These are phyloP conservation scores for Symbiodinium natans DNA, from an alignment of 73 alveolate genomes.

Conservation along the genomic window DNA sequence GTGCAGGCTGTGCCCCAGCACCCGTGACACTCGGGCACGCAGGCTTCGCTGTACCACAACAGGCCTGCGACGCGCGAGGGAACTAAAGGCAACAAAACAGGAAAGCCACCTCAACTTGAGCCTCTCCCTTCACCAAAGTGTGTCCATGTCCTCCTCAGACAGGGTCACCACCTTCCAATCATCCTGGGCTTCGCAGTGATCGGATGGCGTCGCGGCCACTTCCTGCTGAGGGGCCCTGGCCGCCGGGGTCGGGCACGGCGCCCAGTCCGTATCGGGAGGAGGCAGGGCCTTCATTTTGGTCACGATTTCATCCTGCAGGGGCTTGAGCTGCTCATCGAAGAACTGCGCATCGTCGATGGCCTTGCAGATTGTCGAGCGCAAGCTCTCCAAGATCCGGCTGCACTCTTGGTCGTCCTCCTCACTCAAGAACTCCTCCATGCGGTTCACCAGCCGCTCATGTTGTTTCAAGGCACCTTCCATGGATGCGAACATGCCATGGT, in stretches of 20 bases:
- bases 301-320: background rate
- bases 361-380: background rate
- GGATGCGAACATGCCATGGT: conserved; percentile 4
- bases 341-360: conserved; percentile 55
- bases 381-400: background rate
- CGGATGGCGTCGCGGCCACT: background rate
- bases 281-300: background rate
- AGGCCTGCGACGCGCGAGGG: background rate
- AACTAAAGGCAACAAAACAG: background rate
- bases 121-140: background rate
- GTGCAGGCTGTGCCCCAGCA: too few species aligned
- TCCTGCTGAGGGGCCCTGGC: too few species aligned
- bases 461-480: conserved; percentile 10
- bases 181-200: background rate
- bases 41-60: background rate
- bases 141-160: background rate
- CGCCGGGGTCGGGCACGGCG: background rate
- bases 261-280: background rate
- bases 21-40: too few species aligned
- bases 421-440: conserved; percentile 24
- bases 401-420: conserved; percentile 47
- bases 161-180: background rate
- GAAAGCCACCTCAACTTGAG: background rate
- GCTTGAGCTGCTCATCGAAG: conserved; percentile 6
- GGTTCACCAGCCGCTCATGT: conserved; percentile 7